Conservation (phyloP, 768 basidiomycete genomes). For the Hortiboletus campestris region DNA sequence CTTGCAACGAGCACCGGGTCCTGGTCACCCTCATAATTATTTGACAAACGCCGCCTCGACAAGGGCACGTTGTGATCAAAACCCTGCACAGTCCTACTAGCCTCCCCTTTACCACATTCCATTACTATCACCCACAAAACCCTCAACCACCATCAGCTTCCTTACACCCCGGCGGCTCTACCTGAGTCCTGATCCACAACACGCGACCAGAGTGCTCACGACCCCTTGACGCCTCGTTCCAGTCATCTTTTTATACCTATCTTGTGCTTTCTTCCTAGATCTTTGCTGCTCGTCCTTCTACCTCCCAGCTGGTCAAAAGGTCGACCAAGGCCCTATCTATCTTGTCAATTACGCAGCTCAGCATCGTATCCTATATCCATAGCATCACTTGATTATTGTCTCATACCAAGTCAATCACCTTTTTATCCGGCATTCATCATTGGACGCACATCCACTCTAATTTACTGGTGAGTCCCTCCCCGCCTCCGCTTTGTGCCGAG, state of each 20-base stretch:
- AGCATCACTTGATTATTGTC: constrained; percentile 48
- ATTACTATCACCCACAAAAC: constrained; percentile 36
- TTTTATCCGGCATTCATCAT: constrained; percentile 49
- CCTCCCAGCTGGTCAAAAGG: constrained; percentile 36
- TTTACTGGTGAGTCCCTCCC: constrained; percentile 44
- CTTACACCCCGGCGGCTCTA: constrained; percentile 26
- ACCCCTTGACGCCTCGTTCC: constrained; percentile 49
- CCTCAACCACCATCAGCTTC: constrained; percentile 37
- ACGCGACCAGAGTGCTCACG: constrained; percentile 51
- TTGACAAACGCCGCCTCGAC: constrained; percentile 51
- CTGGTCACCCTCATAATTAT: constrained; percentile 34
- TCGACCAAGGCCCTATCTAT: constrained; percentile 39
- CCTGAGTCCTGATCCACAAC: constrained; percentile 34
- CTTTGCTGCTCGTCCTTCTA: constrained; percentile 38
- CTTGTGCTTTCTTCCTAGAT: constrained; percentile 40
- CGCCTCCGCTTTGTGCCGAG: constrained; percentile 8
- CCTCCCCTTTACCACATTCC: constrained; percentile 63
- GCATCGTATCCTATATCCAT: constrained; percentile 41
- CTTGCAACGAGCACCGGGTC: constrained; percentile 16
- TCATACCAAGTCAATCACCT: constrained; percentile 42
- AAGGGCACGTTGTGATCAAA: constrained; percentile 83
- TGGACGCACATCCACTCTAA: constrained; percentile 40
- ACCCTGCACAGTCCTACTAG: constrained; percentile 48
- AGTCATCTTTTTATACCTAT: constrained; percentile 55
- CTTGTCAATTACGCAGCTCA: constrained; percentile 38